Base-by-base conservation (phyloP, 2,329 filamentous ascomycete species). In the Neonectria coccinea region DNA sequence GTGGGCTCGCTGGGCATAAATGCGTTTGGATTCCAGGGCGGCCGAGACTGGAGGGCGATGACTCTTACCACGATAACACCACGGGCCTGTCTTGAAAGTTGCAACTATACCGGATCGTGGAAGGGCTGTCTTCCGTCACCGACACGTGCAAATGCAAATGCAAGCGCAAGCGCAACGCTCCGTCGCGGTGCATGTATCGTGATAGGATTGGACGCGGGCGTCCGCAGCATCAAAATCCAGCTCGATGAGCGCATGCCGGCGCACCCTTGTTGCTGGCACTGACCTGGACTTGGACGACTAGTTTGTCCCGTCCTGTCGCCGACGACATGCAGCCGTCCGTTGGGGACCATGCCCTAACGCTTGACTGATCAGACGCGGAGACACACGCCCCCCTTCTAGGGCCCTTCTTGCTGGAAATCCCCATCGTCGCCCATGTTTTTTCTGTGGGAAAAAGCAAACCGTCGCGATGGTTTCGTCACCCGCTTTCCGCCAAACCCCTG, bases 1-100 rank as follows among this genome's bases (percentile, higher is more conserved):
- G 53, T 45, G 42, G 50, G 52, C 53, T 65, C 64, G 65, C 71
- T 74, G 71, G 72, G 72, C 70, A 74, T 70, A 67, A 70, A 74
- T 62, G 72, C 68, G 60, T 70, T 51, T 48, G 42, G 42, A 36
- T 55, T 59, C 55, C 60, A 58, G 50, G 54, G 55, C 60, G 52
- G 55, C 60, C 55, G 58, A 31, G 44, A 59, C 65, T 56, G 64
- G 62, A 18, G 25, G 25, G 5, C 31, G 50, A 70, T 73, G 70
- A 72, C 67, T 73, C 70, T 71, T 73, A 55, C 50, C 53, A 55
- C 47, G 48, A 53, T 50, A 39, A 52, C 50, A 47, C 51, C 57
- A 66, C 58, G 59, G 50, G 50, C 60, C 55, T 53, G 51, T 53
- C 20, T 48, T 67, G 47, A 59, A 63, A 66, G 44, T 59, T 44